These are phyloP conservation scores for Erodium moschatum DNA, from an alignment of 441 rosid species.

Conservation along the genomic window DNA sequence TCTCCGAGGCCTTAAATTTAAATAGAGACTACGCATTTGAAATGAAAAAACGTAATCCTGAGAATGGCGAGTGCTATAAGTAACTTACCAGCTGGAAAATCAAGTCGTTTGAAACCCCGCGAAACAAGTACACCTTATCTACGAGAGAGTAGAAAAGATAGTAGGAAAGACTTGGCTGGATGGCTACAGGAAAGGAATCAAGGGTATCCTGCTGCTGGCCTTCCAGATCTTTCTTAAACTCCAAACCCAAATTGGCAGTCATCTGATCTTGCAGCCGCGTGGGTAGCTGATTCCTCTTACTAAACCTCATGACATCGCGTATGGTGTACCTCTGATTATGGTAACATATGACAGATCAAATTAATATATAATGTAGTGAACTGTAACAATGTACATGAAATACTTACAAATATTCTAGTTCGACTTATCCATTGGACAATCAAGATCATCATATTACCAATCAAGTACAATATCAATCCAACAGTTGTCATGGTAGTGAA, in stretches of 20 bases:
- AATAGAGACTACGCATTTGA: background rate
- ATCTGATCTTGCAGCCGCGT: slow-evolving; percentile 77
- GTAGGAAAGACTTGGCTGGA: slow-evolving; percentile 65
- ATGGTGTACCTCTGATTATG: slow-evolving; percentile 62
- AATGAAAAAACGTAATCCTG: background rate
- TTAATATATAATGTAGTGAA: background rate
- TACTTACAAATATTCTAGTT: slow-evolving; percentile 59
- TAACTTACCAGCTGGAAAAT: slow-evolving; percentile 75
- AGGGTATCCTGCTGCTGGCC: slow-evolving; percentile 89
- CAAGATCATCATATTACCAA: slow-evolving; percentile 88
- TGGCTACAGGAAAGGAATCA: slow-evolving; percentile 77
- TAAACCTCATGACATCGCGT: slow-evolving; percentile 69
- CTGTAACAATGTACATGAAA: background rate
- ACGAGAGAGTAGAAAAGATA: slow-evolving; percentile 71
- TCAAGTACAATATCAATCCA: slow-evolving; percentile 72
- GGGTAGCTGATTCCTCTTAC: slow-evolving; percentile 63
- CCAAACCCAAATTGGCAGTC: slow-evolving; percentile 75
- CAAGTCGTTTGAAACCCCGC: slow-evolving; percentile 80
- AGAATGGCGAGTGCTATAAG: background rate
- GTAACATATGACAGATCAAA: slow-evolving; percentile 10
- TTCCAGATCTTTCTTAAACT: slow-evolving; percentile 68
- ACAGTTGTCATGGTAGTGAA: slow-evolving; percentile 76
- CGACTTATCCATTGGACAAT: slow-evolving; percentile 83
- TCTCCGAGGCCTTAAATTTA: slow-evolving; percentile 45
- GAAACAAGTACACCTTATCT: slow-evolving; percentile 70